phyloP scores from a whole-genome alignment of 805 yeast genomes.

The Candida nemodendra region DNA sequence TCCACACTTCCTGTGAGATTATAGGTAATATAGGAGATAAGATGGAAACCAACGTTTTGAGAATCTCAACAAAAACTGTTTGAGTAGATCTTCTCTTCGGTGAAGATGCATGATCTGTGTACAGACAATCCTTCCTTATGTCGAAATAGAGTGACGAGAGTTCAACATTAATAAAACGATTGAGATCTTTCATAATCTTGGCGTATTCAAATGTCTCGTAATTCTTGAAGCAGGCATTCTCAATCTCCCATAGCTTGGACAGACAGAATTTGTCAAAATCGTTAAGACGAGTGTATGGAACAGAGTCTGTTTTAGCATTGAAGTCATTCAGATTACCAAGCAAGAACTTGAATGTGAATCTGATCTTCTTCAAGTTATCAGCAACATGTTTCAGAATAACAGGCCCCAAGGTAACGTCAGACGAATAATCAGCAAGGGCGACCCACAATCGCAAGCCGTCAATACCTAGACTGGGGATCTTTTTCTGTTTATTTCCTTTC shows the following conservation, averaged over 20 bases:
- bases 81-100: conserved; percentile 56
- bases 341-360: conserved; percentile 77
- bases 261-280: conserved; percentile 63
- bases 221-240: conserved; percentile 37
- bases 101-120: conserved; percentile 58
- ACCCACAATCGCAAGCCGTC: conserved; percentile 92
- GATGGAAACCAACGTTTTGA: conserved; percentile 61
- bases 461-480: conserved; percentile 69
- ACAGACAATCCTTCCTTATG: conserved; percentile 78
- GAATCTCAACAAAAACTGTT: conserved; percentile 60
- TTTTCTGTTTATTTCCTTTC: conserved; percentile 50
- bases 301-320: conserved; percentile 20
- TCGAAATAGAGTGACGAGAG: conserved; percentile 86
- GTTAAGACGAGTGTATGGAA: conserved; percentile 40
- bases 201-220: conserved; percentile 66
- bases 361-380: conserved; percentile 75
- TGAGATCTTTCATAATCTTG: conserved; percentile 63
- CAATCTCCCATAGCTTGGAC: conserved; percentile 49
- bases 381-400: conserved; percentile 71
- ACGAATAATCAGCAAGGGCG: conserved; percentile 83
- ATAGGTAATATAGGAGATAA: conserved; percentile 83
- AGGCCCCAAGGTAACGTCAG: conserved; percentile 74
- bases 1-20: conserved; percentile 88
- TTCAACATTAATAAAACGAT: conserved; percentile 69
- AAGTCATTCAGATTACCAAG: conserved; percentile 67